These are phyloP conservation scores for Ormosia semicastrata DNA, from an alignment of 306 rosid species.

Conservation along the genomic window DNA sequence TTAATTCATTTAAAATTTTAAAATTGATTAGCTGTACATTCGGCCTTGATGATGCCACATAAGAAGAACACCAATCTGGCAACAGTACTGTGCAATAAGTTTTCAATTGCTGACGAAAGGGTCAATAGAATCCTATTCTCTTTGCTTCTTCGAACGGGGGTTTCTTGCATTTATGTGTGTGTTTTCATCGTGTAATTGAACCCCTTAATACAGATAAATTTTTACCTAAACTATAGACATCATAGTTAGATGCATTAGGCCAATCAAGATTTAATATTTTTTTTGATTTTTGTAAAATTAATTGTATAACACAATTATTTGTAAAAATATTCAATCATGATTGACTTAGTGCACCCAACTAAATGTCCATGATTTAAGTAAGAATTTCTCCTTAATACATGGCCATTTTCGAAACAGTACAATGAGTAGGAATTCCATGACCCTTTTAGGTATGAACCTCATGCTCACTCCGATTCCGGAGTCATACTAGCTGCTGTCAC, in stretches of 20 bases:
- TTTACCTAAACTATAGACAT: too few species aligned
- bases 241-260: too few species aligned
- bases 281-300: too few species aligned
- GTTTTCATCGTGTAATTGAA: neutral
- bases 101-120: neutral
- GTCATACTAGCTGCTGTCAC: neutral
- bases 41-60: neutral
- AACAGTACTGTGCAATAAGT: neutral
- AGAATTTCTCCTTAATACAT: neutral
- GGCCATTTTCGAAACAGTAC: conserved; percentile 23
- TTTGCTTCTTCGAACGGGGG: too few species aligned
- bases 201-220: neutral
- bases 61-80: neutral
- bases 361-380: too few species aligned
- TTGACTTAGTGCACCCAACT: too few species aligned
- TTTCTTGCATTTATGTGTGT: too few species aligned
- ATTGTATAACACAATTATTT: too few species aligned
- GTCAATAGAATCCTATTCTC: too few species aligned
- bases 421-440: conserved; percentile 26
- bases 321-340: too few species aligned
- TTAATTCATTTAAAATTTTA: too few species aligned
- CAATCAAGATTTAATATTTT: too few species aligned
- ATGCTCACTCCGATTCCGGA: conserved; percentile 18
- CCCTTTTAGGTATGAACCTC: conserved; percentile 4
- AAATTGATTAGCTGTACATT: neutral